phyloP scores from a whole-genome alignment of 2,329 filamentous ascomycete species.

The Ophiosphaerella korrae region DNA sequence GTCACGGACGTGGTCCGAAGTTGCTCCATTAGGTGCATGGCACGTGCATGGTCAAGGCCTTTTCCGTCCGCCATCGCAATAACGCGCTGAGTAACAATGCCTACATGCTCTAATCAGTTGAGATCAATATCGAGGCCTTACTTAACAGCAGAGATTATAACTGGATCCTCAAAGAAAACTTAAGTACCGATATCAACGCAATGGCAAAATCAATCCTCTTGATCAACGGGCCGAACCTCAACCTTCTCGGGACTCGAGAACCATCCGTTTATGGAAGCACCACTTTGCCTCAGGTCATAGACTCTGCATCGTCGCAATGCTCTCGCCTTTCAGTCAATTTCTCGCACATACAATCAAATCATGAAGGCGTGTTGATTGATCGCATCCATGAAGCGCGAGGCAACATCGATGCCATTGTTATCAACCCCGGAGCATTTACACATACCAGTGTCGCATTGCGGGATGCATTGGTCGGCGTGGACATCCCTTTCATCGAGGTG shows the following conservation, averaged over 20 bases:
- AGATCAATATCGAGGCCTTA: too few relatives aligned
- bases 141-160: too few relatives aligned
- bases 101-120: too few relatives aligned
- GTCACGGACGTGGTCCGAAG: constrained; percentile 8
- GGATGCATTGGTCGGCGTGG: constrained; percentile 72
- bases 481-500: constrained; percentile 77
- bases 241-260: constrained; percentile 76
- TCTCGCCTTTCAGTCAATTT: constrained; percentile 56
- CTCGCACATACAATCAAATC: constrained; percentile 73
- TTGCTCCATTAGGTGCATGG: background rate
- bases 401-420: constrained; percentile 68
- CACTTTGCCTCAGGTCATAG: constrained; percentile 67
- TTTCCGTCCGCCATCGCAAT: constrained; percentile 1
- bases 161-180: background rate
- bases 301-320: constrained; percentile 57
- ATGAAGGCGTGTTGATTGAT: constrained; percentile 76
- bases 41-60: constrained; percentile 5
- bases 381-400: constrained; percentile 70
- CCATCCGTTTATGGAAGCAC: constrained; percentile 74
- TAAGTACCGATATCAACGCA: background rate
- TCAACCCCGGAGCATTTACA: constrained; percentile 77
- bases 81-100: background rate
- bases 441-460: constrained; percentile 77
- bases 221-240: constrained; percentile 83
- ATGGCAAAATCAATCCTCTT: constrained; percentile 64